A percentile compares a stretch with the other conserved stretches of the same genome.
phyloP scores from a whole-genome alignment of 2,329 filamentous ascomycete species.

The Penicillium fuscoglaucum region DNA sequence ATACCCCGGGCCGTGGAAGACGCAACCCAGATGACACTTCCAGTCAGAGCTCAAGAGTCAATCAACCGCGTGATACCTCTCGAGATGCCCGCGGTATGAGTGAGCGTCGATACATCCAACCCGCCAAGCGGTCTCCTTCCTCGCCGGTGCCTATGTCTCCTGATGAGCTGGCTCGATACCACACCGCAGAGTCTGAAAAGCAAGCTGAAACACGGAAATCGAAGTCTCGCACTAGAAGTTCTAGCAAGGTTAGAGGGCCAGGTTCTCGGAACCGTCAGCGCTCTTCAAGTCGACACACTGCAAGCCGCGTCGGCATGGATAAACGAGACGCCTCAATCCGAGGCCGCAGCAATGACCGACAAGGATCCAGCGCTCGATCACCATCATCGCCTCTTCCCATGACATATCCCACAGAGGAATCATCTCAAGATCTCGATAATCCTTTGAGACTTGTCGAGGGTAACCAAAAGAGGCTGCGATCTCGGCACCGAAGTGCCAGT shows the following conservation, averaged over 20 bases:
- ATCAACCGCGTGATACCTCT: conserved; percentile 60
- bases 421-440: conserved; percentile 64
- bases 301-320: conserved; percentile 38
- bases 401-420: conserved; percentile 50
- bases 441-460: conserved; percentile 46
- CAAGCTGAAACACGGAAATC: conserved; percentile 44
- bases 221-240: conserved; percentile 33
- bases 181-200: conserved; percentile 46
- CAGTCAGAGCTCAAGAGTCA: conserved; percentile 53
- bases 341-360: conserved; percentile 64
- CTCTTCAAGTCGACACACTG: conserved; percentile 46
- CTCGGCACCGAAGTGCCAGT: conserved; percentile 54
- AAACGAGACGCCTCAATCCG: conserved; percentile 38
- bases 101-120: conserved; percentile 66
- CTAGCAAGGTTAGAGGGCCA: conserved; percentile 56
- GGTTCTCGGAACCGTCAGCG: conserved; percentile 39
- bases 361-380: conserved; percentile 63
- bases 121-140: conserved; percentile 82
- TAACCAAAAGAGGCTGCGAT: conserved; percentile 49
- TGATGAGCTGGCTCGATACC: conserved; percentile 64
- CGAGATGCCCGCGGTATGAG: conserved; percentile 67
- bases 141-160: conserved; percentile 94
- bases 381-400: conserved; percentile 81
- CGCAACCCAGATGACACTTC: conserved; percentile 44
- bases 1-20: conserved; percentile 54